phyloP scores from a whole-genome alignment of 2,329 filamentous ascomycete species.

The Fusarium sp. region DNA sequence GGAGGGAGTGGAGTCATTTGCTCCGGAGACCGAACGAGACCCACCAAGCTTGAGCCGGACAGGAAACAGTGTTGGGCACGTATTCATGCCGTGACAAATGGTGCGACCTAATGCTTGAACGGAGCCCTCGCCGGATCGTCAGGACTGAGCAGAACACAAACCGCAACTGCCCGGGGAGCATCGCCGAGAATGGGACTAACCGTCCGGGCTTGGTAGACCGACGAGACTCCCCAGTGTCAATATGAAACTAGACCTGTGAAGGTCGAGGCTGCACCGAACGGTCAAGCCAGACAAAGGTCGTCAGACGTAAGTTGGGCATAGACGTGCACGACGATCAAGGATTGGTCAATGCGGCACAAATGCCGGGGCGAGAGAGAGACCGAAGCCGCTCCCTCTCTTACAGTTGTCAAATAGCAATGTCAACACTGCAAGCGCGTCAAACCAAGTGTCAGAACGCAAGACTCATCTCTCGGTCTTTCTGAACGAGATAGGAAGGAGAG shows the following conservation, averaged over 20 bases:
- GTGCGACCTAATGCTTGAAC: slow-evolving; percentile 22
- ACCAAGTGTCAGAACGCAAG: slow-evolving; percentile 13
- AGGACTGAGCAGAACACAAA: slow-evolving; percentile 16
- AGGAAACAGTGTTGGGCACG: slow-evolving; percentile 29
- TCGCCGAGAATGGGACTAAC: slow-evolving; percentile 26
- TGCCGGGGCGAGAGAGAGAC: slow-evolving; percentile 30
- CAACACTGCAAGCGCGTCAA: slow-evolving; percentile 21
- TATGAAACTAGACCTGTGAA: slow-evolving; percentile 25
- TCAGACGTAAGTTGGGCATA: slow-evolving; percentile 38
- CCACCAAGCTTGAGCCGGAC: slow-evolving; percentile 25
- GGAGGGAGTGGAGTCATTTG: slow-evolving; percentile 40
- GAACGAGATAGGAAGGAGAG: slow-evolving; percentile 1
- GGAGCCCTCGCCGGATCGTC: slow-evolving; percentile 33
- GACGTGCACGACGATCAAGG: slow-evolving; percentile 41
- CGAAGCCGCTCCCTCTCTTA: slow-evolving; percentile 15
- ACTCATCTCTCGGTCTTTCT: neutral
- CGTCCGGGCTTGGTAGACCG: slow-evolving; percentile 10
- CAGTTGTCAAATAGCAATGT: slow-evolving; percentile 11
- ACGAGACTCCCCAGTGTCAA: neutral
- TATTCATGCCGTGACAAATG: slow-evolving; percentile 34
- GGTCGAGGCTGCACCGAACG: slow-evolving; percentile 6
- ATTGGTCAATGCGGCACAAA: slow-evolving; percentile 33
- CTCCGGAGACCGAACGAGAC: slow-evolving; percentile 32
- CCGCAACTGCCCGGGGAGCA: slow-evolving; percentile 20
- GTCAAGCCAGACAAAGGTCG: slow-evolving; percentile 30